Evolutionary conservation across 805 yeast species (phyloP), one percentile per base, ranked within the genome.

Genomic region (Ogataea corticis): DNA sequence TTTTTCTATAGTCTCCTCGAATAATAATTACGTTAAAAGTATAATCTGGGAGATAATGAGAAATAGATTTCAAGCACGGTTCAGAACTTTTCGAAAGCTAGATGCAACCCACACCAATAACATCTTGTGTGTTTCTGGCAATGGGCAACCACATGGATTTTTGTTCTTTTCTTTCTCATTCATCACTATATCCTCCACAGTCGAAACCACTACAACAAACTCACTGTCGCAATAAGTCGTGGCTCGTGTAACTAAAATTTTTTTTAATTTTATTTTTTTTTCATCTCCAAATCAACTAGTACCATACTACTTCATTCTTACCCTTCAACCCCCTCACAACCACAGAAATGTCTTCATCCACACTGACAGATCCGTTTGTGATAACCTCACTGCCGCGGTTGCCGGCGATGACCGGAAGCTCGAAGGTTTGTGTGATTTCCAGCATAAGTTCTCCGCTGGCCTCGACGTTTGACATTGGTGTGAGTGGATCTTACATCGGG

Each of bases 401-500:
- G 15, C 61, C 67, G 23, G 51, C 56, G 3, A 60, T 53, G 27
- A 29, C 54, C 6, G 55, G 55, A 30, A 41, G 39, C 14, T 48
- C 50, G 2, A 52, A 57, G 27, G 41, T 55, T 28, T 65, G 68
- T 33, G 41, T 51, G n/a, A 56, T 62, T 16, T 48, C 69, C 2
- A 52, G 48, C 38, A 49, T 63, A 16, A 38, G 47, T 16, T 56
- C 62, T 21, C 46, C 66, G 29, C 66, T 66, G 15, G 57, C 70
- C 4, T 58, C 66, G 35, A 55, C 58, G 30, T 66, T 79, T 47
- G 81, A 78, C 54, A 54, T 79, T 38, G 82, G 77, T n/a, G 70
- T 78, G 37, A 72, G 79, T 46, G 80, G 78, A 41, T 77, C 82
- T 31, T 72, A 70, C 52, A 66, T 79, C 33, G 76, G 80, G 25